Base-by-base conservation (phyloP, 176 grass and related monocot genomes). In the Dendrocalamus sinicus region DNA sequence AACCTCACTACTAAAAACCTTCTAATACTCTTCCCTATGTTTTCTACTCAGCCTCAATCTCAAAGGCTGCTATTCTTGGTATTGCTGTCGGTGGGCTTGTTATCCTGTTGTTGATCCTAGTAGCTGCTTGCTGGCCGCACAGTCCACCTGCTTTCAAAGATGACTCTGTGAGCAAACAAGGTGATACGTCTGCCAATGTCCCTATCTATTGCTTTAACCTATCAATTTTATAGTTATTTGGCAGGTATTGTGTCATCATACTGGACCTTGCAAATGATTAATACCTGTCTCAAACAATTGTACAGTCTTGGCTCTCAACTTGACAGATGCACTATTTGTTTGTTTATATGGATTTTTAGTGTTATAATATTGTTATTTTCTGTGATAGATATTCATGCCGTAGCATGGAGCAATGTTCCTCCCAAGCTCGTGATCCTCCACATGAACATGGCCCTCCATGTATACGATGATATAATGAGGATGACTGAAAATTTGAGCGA, bases 371-470 rank as follows among this genome's bases (percentile, higher is more conserved):
- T 65, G 46, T 46, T 79, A 67, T 83, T 73, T 73, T 83, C 11
- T 84, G 17, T 84, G 65, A 83, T 83, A 58, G 40, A 81, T 59
- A 46, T 87, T 7, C 59, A 47, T 87, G 57, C 30, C 79, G 70
- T 75, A 73, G 20, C 81, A 99, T 90, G 91, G 68, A 85, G 80
- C 81, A 93, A 89, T 92, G 76, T 60, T 7, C 80, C 88, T 17
- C 94, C 97, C 17, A 99, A 99, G 92, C 88, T 99, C 23, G 97
- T 99, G n/a, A 96, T 99, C 70, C 97, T 99, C 64, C 91, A 99
- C 82, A 96, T 99, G 97, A 99, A 99, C 43, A 94, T 99, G 94
- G 94, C 97, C 2, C 89, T 99, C 72, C 94, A 94, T 79, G 97
- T 96, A 12, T 99, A 96, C 1, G 97, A 99, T 72, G 97, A 99